These are phyloP conservation scores for Geum urbanum DNA, from an alignment of 306 rosid genomes.

Conservation along the genomic window DNA sequence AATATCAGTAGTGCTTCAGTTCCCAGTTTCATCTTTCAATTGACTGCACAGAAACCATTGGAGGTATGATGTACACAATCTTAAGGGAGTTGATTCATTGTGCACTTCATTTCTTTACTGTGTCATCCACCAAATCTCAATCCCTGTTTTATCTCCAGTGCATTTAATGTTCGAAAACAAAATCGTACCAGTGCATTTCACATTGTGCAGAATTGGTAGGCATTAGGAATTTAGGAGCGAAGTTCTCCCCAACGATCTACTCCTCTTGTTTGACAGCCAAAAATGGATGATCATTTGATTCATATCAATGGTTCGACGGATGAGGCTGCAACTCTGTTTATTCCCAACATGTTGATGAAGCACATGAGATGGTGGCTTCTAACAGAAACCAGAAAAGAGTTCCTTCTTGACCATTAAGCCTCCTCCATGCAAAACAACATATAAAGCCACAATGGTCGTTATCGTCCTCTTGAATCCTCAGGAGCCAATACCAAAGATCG, in stretches of 20 bases:
- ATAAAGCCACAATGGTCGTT: background rate
- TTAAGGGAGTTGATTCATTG: background rate
- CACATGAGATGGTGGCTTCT: background rate
- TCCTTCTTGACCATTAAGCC: background rate
- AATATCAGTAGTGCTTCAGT: background rate
- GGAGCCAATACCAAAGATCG: slow-evolving; percentile 3
- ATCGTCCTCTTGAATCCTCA: background rate
- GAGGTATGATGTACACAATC: background rate
- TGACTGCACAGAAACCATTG: background rate
- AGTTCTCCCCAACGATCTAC: no score
- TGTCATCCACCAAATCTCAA: no score
- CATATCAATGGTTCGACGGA: background rate
- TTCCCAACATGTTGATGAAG: background rate
- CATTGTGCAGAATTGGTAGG: background rate
- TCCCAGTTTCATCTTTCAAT: background rate
- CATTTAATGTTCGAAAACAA: no score
- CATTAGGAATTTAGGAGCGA: no score
- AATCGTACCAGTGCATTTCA: background rate
- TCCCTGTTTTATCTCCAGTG: no score
- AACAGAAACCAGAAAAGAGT: background rate
- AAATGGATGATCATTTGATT: background rate
- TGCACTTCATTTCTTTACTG: no score
- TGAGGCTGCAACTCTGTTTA: no score
- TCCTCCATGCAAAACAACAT: background rate
- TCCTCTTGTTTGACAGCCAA: background rate